phyloP scores from a whole-genome alignment of 2,329 filamentous ascomycete genomes.

The Ophiostoma perfectum region DNA sequence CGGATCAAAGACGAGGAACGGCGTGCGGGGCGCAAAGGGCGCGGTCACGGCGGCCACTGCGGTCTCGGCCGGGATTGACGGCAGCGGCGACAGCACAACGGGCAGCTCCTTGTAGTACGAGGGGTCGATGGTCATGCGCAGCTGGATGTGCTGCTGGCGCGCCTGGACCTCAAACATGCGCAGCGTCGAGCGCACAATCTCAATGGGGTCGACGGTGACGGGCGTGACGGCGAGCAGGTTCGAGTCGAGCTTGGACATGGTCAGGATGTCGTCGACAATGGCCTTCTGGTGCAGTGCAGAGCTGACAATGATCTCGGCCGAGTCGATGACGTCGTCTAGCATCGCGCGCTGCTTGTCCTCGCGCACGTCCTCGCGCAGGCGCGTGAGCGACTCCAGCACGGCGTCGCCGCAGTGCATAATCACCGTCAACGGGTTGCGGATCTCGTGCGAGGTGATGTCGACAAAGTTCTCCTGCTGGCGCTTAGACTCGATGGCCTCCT shows the following conservation, averaged over 20 bases:
- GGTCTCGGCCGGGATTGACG: conserved; percentile 25
- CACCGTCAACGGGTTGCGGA: conserved; percentile 67
- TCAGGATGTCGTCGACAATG: conserved; percentile 70
- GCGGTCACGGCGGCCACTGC: not conserved
- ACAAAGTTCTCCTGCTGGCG: conserved; percentile 76
- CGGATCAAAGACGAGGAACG: conserved; percentile 66
- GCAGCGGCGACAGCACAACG: not conserved
- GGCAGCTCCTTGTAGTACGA: conserved; percentile 44
- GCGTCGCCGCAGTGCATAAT: conserved; percentile 71
- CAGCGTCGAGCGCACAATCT: conserved; percentile 60
- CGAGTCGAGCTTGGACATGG: conserved; percentile 70
- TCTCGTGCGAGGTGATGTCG: conserved; percentile 68
- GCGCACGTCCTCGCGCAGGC: conserved; percentile 36
- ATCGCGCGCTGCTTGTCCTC: conserved; percentile 37
- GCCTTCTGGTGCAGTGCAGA: conserved; percentile 77
- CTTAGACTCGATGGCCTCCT: conserved; percentile 54
- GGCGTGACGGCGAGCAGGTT: conserved; percentile 68
- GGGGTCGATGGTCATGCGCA: conserved; percentile 58
- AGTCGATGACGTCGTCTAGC: conserved; percentile 60
- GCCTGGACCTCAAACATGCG: conserved; percentile 77
- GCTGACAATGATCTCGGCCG: conserved; percentile 69
- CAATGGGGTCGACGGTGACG: conserved; percentile 60
- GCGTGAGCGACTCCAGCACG: conserved; percentile 50
- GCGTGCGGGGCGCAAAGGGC: conserved; percentile 41
- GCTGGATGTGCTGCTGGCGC: conserved; percentile 60